These are phyloP conservation scores for Protomyces inouyei DNA, from an alignment of 1,139 yeast species.

Conservation along the genomic window DNA sequence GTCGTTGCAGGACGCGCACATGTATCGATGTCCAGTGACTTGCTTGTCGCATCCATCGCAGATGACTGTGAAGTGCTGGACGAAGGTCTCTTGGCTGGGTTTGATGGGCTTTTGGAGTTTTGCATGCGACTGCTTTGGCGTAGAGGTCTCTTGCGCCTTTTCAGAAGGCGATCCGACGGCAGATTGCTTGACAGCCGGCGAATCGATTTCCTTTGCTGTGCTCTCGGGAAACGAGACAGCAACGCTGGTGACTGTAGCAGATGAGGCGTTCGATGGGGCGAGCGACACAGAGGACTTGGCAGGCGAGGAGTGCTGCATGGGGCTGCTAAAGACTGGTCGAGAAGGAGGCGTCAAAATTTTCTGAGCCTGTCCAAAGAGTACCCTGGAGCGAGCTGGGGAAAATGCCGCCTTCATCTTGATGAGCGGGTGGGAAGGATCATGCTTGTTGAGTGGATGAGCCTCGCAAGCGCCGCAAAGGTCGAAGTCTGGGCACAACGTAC, in stretches of 20 bases:
- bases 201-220: not conserved
- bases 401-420: conserved; percentile 31
- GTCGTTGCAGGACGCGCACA: conserved; percentile 47
- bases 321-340: not conserved
- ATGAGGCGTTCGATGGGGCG: not conserved
- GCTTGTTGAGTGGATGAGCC: conserved; percentile 34
- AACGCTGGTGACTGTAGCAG: not conserved
- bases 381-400: conserved; percentile 6
- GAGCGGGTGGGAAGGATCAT: conserved; percentile 35
- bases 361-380: too few species aligned
- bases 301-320: not conserved
- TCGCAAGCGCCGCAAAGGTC: conserved; percentile 53
- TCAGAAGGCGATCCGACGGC: not conserved
- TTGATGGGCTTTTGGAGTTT: not conserved
- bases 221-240: not conserved
- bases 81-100: not conserved
- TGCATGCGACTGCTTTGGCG: not conserved
- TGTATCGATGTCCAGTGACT: conserved; percentile 44
- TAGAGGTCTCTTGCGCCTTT: not conserved
- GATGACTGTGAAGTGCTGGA: conserved; percentile 10
- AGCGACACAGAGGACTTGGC: not conserved
- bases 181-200: too few species aligned
- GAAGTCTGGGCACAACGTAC: conserved; percentile 49
- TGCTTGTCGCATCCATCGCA: conserved; percentile 31
- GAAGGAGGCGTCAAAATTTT: conserved; percentile 1